Percentiles rank a stretch among this genome's conserved stretches.
These are phyloP conservation scores for Pistacia atlantica DNA, from an alignment of 345 rosid species.

Conservation along the genomic window DNA sequence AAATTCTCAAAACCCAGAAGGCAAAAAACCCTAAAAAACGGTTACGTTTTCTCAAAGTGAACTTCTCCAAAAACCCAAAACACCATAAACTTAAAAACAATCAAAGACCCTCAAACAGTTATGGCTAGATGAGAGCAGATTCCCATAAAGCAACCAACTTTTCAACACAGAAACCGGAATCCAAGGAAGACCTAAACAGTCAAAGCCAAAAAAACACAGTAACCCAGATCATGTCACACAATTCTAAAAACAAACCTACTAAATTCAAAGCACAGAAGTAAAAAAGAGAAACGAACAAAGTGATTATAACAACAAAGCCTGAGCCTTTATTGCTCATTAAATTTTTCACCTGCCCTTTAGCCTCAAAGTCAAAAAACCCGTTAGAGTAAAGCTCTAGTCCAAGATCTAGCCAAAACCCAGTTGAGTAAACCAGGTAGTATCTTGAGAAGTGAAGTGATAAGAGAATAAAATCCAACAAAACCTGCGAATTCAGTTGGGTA, in stretches of 20 bases:
- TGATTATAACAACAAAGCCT: background rate
- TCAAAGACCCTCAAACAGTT: constrained; percentile 31
- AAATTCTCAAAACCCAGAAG: constrained; percentile 13
- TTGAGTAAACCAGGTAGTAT: constrained; percentile 25
- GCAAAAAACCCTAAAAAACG: constrained; percentile 11
- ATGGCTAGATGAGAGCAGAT: constrained; percentile 26
- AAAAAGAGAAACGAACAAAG: background rate
- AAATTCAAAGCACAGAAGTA: constrained; percentile 18
- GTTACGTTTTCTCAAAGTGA: background rate
- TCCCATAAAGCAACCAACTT: constrained; percentile 47
- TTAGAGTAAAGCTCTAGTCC: constrained; percentile 17
- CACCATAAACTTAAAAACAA: constrained; percentile 24
- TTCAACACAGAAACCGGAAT: constrained; percentile 31
- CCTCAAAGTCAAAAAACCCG: constrained; percentile 29
- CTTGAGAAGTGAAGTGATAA: constrained; percentile 21
- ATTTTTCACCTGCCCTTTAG: constrained; percentile 25
- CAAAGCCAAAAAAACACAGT: constrained; percentile 20
- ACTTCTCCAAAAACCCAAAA: constrained; percentile 18
- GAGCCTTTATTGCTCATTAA: background rate
- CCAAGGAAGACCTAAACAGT: constrained; percentile 32
- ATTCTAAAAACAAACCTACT: constrained; percentile 25
- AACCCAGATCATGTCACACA: constrained; percentile 30
- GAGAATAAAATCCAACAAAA: background rate
- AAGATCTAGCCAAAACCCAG: constrained; percentile 44
- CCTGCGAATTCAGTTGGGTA: background rate